A percentile compares a stretch with the other conserved stretches of the same genome.
phyloP scores from a whole-genome alignment of 2,329 filamentous ascomycete genomes.

The Ophiostoma piceae region DNA sequence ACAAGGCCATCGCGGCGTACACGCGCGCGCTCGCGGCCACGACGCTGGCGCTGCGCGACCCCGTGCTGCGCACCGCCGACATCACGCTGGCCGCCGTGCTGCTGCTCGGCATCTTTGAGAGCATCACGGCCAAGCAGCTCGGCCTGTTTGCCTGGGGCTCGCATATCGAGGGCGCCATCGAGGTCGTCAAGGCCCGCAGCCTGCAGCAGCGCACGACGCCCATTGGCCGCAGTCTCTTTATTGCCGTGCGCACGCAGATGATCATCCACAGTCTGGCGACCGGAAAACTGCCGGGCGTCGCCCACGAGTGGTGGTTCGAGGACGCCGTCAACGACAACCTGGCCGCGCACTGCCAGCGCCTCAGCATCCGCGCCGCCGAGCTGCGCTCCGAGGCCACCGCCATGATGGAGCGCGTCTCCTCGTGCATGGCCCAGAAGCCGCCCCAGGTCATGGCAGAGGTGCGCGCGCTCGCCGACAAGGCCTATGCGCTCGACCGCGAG shows the following conservation, averaged over 20 bases:
- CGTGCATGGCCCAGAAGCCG: neutral
- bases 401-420: neutral
- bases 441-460: slow-evolving; percentile 38
- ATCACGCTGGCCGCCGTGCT: slow-evolving; percentile 55
- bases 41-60: slow-evolving; percentile 49
- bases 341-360: slow-evolving; percentile 45
- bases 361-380: slow-evolving; percentile 51
- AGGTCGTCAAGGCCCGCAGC: slow-evolving; percentile 54
- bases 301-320: slow-evolving; percentile 55
- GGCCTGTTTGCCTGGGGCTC: slow-evolving; percentile 57
- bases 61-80: slow-evolving; percentile 47
- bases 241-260: slow-evolving; percentile 57
- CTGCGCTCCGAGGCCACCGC: slow-evolving; percentile 51
- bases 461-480: slow-evolving; percentile 47
- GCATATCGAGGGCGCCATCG: slow-evolving; percentile 60
- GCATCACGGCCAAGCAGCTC: slow-evolving; percentile 50
- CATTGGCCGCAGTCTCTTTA: slow-evolving; percentile 51
- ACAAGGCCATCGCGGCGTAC: slow-evolving; percentile 48
- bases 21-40: slow-evolving; percentile 50
- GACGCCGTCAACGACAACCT: slow-evolving; percentile 47
- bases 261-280: slow-evolving; percentile 54
- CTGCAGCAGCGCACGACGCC: slow-evolving; percentile 51
- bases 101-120: slow-evolving; percentile 57
- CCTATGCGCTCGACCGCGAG: slow-evolving; percentile 49
- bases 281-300: slow-evolving; percentile 49